Evolutionary conservation across 2,329 filamentous ascomycete species (phyloP).

Genomic region (Clonostachys sp.): DNA sequence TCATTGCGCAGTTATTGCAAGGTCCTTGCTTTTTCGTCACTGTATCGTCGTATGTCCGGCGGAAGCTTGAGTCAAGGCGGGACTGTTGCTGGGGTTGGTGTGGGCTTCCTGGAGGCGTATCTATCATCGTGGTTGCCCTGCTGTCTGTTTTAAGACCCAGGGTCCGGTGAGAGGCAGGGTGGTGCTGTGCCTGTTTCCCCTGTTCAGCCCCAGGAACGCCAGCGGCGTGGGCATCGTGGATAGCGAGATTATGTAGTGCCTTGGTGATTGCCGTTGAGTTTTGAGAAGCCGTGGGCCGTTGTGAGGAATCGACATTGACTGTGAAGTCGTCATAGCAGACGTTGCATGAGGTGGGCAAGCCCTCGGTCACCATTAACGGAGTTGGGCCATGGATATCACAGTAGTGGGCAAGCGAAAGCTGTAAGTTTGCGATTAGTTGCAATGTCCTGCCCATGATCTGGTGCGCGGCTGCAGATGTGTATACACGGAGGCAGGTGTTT

Average conservation of each 20-base stretch:
- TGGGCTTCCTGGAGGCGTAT: conserved; percentile 56
- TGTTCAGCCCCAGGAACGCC: too few relatives aligned
- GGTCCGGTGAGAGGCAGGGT: too few relatives aligned
- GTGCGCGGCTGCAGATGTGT: not conserved
- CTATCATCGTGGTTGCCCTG: conserved; percentile 32
- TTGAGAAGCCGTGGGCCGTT: conserved; percentile 27
- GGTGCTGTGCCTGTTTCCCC: too few relatives aligned
- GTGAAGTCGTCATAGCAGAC: conserved; percentile 46
- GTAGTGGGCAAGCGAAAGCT: conserved; percentile 67
- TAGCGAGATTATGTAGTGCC: not conserved
- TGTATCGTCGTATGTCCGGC: conserved; percentile 61
- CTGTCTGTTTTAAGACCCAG: not conserved
- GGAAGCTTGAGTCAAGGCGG: conserved; percentile 55
- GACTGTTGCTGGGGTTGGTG: conserved; percentile 31
- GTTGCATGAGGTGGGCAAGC: conserved; percentile 54
- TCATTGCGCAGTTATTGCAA: conserved; percentile 66
- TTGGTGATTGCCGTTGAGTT: conserved; percentile 22
- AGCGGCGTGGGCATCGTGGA: conserved; percentile 19
- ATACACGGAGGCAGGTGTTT: conserved; percentile 1
- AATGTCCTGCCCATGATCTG: conserved; percentile 17
- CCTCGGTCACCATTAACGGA: conserved; percentile 66
- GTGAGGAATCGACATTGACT: conserved; percentile 20
- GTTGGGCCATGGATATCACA: conserved; percentile 68
- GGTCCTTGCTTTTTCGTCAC: conserved; percentile 59
- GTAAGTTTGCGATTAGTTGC: conserved; percentile 30